These are phyloP conservation scores for Lolium rigidum DNA, from an alignment of 176 grass and related monocot genomes.

Conservation along the genomic window DNA sequence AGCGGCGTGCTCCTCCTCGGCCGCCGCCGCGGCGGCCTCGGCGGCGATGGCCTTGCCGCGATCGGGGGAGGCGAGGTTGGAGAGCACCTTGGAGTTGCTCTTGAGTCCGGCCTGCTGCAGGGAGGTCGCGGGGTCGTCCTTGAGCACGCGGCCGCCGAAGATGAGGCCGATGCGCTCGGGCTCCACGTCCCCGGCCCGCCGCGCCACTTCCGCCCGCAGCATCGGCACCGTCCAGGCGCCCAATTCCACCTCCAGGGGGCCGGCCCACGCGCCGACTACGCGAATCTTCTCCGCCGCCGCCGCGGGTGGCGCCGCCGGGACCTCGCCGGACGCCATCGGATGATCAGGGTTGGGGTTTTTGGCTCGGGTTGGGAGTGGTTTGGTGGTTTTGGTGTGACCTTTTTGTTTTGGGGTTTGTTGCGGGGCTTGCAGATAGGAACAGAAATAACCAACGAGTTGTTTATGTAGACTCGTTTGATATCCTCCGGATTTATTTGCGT, in stretches of 20 bases:
- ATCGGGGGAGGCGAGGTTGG: constrained; percentile 56
- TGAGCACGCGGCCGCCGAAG: constrained; percentile 86
- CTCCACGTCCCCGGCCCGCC: constrained; percentile 55
- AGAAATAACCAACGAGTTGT: not conserved
- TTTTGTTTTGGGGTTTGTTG: not conserved
- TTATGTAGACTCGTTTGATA: constrained; percentile 11
- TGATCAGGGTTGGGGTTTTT: constrained; percentile 28
- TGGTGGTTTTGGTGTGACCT: constrained; percentile 26
- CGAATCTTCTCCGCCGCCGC: constrained; percentile 48
- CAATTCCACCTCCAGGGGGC: constrained; percentile 64
- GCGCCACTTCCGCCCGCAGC: constrained; percentile 89
- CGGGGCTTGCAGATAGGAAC: not conserved
- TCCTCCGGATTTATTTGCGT: no score
- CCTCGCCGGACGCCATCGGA: constrained; percentile 41
- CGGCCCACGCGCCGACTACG: constrained; percentile 82
- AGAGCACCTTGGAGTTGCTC: constrained; percentile 86
- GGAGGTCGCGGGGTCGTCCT: constrained; percentile 47
- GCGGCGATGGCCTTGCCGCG: constrained; percentile 63
- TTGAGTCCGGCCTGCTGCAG: constrained; percentile 70
- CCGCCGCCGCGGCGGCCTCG: constrained; percentile 54
- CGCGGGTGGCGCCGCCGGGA: not conserved
- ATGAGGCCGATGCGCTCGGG: constrained; percentile 77
- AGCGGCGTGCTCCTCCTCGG: constrained; percentile 67
- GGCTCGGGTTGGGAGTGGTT: not conserved
- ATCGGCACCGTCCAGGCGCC: constrained; percentile 79